Evolutionary conservation across 441 rosid genomes (phyloP).

Genomic region (Hura crepitans): DNA sequence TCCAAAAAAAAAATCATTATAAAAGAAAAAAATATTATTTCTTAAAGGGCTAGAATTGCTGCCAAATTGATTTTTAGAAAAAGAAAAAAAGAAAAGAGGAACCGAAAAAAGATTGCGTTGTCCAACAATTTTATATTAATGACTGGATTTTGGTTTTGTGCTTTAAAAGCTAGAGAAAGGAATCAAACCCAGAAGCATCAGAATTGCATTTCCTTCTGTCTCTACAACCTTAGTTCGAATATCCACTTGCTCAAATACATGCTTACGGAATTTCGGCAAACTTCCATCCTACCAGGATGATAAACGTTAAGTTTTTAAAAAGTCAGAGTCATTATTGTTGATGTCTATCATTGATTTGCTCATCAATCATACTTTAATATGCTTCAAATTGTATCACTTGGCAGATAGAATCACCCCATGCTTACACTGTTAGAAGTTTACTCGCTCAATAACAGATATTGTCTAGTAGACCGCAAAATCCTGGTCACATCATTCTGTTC

Average conservation of each 20-base stretch:
- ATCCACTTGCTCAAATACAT: neutral
- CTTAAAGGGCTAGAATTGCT: constrained; percentile 1
- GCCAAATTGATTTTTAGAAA: neutral
- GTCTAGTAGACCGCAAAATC: neutral
- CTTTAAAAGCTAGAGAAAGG: neutral
- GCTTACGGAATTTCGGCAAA: neutral
- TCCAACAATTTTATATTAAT: neutral
- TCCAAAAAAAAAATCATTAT: constrained; percentile 3
- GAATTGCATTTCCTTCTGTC: neutral
- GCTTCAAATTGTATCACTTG: neutral
- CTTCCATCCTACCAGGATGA: neutral
- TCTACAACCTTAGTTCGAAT: neutral
- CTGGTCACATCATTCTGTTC: neutral
- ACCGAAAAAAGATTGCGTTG: too few relatives aligned
- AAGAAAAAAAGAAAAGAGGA: constrained; percentile 4
- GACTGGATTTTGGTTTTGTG: neutral
- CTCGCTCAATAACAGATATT: neutral
- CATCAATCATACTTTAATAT: neutral
- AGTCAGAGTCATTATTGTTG: neutral
- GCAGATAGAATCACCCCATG: neutral
- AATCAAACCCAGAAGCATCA: neutral
- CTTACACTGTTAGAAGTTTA: neutral
- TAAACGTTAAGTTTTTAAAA: neutral
- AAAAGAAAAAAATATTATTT: neutral
- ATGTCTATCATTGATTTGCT: neutral